A percentile compares a stretch with the other conserved stretches of the same genome.
Evolutionary conservation across 805 yeast genomes (phyloP).

Genomic region (Candida tammaniensis): DNA sequence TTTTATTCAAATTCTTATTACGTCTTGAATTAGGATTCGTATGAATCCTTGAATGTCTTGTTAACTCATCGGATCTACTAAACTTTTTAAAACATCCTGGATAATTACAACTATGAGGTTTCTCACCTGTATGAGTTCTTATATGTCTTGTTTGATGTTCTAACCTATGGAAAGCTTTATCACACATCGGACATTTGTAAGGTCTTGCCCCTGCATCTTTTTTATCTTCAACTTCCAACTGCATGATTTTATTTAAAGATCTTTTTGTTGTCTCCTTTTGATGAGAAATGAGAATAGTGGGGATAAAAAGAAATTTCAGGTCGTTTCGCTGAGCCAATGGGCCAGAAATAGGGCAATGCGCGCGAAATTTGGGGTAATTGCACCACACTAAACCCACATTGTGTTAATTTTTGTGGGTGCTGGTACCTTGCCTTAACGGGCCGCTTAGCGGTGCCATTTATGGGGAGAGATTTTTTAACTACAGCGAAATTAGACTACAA

Average conservation of each 20-base stretch:
- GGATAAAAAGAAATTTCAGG: background rate
- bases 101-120: conserved; percentile 72
- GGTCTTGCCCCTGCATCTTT: conserved; percentile 45
- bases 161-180: conserved; percentile 69
- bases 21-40: conserved; percentile 66
- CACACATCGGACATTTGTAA: conserved; percentile 71
- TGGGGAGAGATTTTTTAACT: too few relatives aligned
- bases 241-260: background rate
- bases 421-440: too few relatives aligned
- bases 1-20: conserved; percentile 43
- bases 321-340: too few relatives aligned
- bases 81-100: conserved; percentile 70
- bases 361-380: too few relatives aligned
- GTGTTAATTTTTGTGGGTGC: too few relatives aligned
- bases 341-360: too few relatives aligned
- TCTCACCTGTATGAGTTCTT: conserved; percentile 79
- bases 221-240: conserved; percentile 11
- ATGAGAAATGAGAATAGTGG: background rate
- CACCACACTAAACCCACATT: too few relatives aligned
- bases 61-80: conserved; percentile 69
- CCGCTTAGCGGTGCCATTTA: too few relatives aligned
- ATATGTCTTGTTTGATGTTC: conserved; percentile 81
- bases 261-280: background rate
- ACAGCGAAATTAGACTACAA: too few relatives aligned
- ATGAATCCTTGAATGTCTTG: conserved; percentile 71